phyloP scores from a whole-genome alignment of 768 basidiomycete genomes.

The Leccinum subtestaceum region DNA sequence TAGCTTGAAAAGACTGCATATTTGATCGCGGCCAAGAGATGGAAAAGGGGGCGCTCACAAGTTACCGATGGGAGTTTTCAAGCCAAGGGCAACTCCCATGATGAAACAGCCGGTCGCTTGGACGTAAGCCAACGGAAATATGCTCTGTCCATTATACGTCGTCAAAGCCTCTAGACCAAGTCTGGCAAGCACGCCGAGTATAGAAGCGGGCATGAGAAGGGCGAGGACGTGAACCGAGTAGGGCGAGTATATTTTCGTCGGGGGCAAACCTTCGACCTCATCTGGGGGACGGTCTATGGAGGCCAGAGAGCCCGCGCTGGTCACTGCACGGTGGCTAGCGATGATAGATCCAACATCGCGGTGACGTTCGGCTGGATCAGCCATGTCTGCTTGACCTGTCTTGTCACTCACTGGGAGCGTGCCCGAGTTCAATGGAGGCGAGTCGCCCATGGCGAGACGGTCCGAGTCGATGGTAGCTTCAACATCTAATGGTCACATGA shows the following conservation, averaged over 20 bases:
- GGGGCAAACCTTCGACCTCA: constrained; percentile 31
- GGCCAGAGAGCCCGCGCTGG: constrained; percentile 38
- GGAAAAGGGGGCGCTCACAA: constrained; percentile 52
- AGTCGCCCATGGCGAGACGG: too few species aligned
- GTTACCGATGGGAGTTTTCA: constrained; percentile 69
- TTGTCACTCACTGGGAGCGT: constrained; percentile 6
- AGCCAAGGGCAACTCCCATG: constrained; percentile 77
- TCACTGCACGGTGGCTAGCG: constrained; percentile 33
- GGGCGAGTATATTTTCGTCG: constrained; percentile 44
- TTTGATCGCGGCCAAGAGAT: constrained; percentile 4
- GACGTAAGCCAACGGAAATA: constrained; percentile 81
- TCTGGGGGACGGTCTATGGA: constrained; percentile 42
- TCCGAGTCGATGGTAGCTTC: background rate
- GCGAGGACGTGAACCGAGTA: constrained; percentile 62
- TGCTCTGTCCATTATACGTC: constrained; percentile 67
- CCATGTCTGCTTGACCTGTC: background rate
- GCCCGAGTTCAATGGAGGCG: background rate
- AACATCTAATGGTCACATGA: constrained; percentile 13
- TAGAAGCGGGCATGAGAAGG: constrained; percentile 75
- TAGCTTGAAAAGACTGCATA: constrained; percentile 50
- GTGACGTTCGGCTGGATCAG: constrained; percentile 7
- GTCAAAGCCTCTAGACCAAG: constrained; percentile 75
- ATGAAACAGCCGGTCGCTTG: constrained; percentile 88
- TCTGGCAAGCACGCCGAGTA: constrained; percentile 81
- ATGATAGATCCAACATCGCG: constrained; percentile 35